Evolutionary conservation across 352 stramenopile species (phyloP).

Genomic region (Globisporangium splendens): DNA sequence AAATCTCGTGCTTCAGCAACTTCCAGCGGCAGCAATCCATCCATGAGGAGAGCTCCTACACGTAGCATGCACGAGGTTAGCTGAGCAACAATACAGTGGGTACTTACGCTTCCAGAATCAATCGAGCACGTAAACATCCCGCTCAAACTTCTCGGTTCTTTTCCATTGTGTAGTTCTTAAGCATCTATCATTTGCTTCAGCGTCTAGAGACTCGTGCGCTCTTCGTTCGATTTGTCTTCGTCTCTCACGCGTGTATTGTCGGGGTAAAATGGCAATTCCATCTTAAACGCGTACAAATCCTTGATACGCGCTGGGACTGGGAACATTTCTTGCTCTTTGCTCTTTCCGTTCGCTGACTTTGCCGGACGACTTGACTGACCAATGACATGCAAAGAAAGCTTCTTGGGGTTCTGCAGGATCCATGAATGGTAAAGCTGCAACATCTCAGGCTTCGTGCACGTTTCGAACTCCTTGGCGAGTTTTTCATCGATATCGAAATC

Average conservation of each 20-base stretch:
- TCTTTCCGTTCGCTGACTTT: slow-evolving; percentile 28
- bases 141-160: slow-evolving; percentile 1
- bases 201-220: slow-evolving; percentile 14
- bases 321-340: slow-evolving; percentile 16
- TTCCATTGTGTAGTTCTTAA: not conserved
- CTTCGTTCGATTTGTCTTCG: slow-evolving; percentile 3
- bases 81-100: too few relatives aligned
- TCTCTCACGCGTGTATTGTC: slow-evolving; percentile 30
- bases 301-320: slow-evolving; percentile 32
- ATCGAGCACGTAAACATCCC: not conserved
- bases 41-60: too few relatives aligned
- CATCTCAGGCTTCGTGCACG: slow-evolving; percentile 63
- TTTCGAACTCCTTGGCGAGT: slow-evolving; percentile 69
- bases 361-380: slow-evolving; percentile 41
- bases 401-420: slow-evolving; percentile 61
- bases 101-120: too few relatives aligned
- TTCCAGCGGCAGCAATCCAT: too few relatives aligned
- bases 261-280: slow-evolving; percentile 47
- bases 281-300: slow-evolving; percentile 69
- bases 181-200: not conserved
- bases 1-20: too few relatives aligned
- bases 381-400: slow-evolving; percentile 66
- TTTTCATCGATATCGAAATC: slow-evolving; percentile 71
- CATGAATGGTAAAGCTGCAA: slow-evolving; percentile 53
- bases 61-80: too few relatives aligned